phyloP scores from a whole-genome alignment of 2,329 filamentous ascomycete genomes.

The Trichoderma sp. region DNA sequence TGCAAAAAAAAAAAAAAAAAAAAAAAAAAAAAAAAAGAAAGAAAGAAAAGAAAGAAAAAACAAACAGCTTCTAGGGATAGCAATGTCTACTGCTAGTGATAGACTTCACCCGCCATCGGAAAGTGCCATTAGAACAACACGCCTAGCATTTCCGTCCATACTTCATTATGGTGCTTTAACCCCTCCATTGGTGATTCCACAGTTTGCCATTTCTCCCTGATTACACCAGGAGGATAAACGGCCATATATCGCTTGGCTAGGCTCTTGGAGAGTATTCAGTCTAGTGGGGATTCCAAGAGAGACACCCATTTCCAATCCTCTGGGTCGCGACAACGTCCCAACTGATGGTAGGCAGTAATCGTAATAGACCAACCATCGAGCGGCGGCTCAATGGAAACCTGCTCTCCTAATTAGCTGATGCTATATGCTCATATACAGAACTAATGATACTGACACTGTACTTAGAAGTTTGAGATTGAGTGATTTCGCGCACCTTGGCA shows the following conservation, averaged over 20 bases:
- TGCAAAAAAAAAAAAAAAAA: not conserved
- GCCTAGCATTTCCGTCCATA: not conserved
- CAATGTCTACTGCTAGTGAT: not conserved
- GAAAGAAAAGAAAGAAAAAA: too few relatives aligned
- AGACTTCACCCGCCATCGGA: not conserved
- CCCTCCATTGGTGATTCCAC: not conserved
- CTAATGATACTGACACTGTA: not conserved
- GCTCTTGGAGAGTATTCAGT: not conserved
- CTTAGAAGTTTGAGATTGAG: not conserved
- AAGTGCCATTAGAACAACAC: not conserved
- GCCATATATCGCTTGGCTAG: not conserved
- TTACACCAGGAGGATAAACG: not conserved
- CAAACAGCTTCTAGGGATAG: not conserved
- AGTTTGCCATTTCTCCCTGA: not conserved
- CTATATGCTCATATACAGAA: not conserved
- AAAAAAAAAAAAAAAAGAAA: not conserved
- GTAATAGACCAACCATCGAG: not conserved
- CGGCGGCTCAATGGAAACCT: not conserved
- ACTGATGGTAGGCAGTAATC: not conserved
- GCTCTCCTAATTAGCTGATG: not conserved
- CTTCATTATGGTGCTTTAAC: not conserved
- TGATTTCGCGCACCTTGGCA: not conserved
- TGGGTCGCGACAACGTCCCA: not conserved
- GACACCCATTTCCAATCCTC: constrained; percentile 5
- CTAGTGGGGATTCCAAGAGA: not conserved